Conservation (phyloP, 1,284 basidiomycete genomes). For the Ceratobasidium sp. region DNA sequence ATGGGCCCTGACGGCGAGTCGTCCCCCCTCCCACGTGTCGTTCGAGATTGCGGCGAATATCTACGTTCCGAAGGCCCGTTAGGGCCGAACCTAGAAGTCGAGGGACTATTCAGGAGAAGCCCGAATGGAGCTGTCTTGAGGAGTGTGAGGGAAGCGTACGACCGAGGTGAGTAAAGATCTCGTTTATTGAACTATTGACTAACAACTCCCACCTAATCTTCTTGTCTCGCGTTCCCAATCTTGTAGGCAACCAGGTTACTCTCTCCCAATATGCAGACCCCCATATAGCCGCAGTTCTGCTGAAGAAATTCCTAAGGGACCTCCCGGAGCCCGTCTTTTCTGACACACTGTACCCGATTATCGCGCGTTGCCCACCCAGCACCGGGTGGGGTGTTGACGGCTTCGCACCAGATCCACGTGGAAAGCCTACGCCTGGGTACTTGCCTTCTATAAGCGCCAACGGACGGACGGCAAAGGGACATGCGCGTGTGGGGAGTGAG, state of each 20-base stretch:
- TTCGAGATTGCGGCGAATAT: conserved; percentile 81
- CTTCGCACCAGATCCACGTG: conserved; percentile 30
- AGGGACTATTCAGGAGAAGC: conserved; percentile 84
- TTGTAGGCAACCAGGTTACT: conserved; percentile 78
- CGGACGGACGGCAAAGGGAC: conserved; percentile 21
- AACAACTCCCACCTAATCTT: not conserved
- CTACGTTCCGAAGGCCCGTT: conserved; percentile 67
- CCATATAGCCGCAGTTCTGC: conserved; percentile 82
- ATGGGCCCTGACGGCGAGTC: conserved; percentile 88
- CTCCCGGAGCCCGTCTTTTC: conserved; percentile 82
- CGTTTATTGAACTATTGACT: not conserved
- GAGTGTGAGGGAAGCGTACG: conserved; percentile 84
- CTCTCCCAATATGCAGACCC: conserved; percentile 80
- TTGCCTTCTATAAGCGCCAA: not conserved
- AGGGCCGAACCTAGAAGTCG: conserved; percentile 67
- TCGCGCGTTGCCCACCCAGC: conserved; percentile 72
- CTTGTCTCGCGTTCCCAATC: not conserved
- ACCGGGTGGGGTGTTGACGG: conserved; percentile 43
- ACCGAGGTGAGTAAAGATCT: conserved; percentile 67
- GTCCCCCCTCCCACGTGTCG: conserved; percentile 80
- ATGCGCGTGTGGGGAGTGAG: conserved; percentile 39
- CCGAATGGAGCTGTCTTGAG: conserved; percentile 77
- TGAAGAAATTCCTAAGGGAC: conserved; percentile 87
- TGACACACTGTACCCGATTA: conserved; percentile 72
- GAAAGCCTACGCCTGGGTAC: not conserved